Evolutionary conservation across 2,329 filamentous ascomycete genomes (phyloP).

Genomic region (Fusarium luffae): DNA sequence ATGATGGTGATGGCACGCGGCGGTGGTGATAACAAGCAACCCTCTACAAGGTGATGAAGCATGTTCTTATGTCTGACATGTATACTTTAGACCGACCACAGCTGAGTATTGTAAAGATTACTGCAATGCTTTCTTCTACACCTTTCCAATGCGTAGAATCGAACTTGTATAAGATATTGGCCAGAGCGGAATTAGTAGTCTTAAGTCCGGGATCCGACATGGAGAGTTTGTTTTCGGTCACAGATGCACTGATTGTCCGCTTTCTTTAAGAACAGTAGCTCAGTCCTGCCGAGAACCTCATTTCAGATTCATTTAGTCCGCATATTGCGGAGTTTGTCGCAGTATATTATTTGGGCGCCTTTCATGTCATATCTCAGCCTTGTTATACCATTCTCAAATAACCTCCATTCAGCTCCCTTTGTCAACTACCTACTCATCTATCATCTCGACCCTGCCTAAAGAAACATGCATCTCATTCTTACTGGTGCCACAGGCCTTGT

Average conservation of each 20-base stretch:
- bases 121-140: neutral
- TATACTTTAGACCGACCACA: neutral
- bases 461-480: slow-evolving; percentile 45
- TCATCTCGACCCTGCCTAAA: no score
- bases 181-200: slow-evolving; percentile 1
- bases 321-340: neutral
- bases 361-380: neutral
- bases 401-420: neutral
- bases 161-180: neutral
- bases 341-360: neutral
- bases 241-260: neutral
- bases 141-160: neutral
- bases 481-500: slow-evolving; percentile 40
- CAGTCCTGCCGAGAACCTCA: neutral
- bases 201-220: slow-evolving; percentile 10
- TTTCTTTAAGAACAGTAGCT: neutral
- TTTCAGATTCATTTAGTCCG: neutral
- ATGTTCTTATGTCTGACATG: neutral
- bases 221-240: slow-evolving; percentile 2
- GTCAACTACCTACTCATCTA: neutral
- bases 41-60: neutral
- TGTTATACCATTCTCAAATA: neutral
- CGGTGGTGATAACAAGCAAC: neutral
- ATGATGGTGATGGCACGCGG: neutral
- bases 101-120: neutral